Evolutionary conservation across 129 eudicot genomes (phyloP), one percentile per base, ranked within the genome.

Genomic region (Lonicera japonica): DNA sequence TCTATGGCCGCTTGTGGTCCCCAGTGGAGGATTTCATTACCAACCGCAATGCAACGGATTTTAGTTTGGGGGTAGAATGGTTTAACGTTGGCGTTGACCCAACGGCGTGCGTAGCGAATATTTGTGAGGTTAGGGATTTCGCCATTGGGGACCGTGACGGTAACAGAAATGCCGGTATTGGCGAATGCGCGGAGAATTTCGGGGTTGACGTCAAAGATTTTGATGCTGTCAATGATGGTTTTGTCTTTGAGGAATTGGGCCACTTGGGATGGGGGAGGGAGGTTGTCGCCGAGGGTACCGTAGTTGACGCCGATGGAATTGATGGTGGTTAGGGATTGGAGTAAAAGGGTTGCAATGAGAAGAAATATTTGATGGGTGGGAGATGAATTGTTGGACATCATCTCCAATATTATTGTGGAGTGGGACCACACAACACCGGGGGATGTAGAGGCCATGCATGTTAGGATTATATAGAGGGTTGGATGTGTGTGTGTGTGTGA

Each of bases 1-100:
- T 88, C 91, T 3, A 73, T 64, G 0, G 88, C 74, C 39, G 76
- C 46, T 20, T 88, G 99, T 0, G 96, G 95, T 22, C 96, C 99
- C 99, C 99, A 92, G 64, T 88, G 96, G 57, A 85, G 96, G 19
- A 92, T 78, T 73, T 92, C 95, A 25, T 79, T 88, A 1, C 99
- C 99, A 6, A 92, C 85, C 18, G 79, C 66, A n/a, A 92, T 72
- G 80, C 83, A 82, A 47, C 76, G 65, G 72, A 92, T 78, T 20
- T 58, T 76, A 16, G 96, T 92, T 1, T 67, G 78, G 0, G 95
- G 96, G 60, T 87, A 77, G 54, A 80, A 92, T 2, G 92, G 96
- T 18, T 63, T 64, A 53, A 88, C 67, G 74, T 88, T 70, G 60
- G 79, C 41, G 7, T 66, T 65, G 25, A 92, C 75, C 88, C 89